Conservation (phyloP, 1,284 basidiomycete genomes). For the Kwoniella shivajii region DNA sequence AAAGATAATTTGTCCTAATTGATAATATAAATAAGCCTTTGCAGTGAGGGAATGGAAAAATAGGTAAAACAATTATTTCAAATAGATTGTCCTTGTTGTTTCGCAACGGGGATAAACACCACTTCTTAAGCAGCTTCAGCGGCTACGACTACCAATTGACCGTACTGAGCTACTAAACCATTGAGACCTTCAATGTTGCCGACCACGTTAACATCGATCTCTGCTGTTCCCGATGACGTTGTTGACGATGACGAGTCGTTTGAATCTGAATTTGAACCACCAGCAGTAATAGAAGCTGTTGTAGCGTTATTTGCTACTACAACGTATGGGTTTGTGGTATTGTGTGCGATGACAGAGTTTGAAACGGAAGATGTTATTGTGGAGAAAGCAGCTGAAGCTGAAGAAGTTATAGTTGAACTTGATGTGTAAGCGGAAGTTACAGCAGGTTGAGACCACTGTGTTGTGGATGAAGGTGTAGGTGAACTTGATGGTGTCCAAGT, state of each 20-base stretch:
- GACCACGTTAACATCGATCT: not conserved
- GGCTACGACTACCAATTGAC: slow-evolving; percentile 23
- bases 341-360: slow-evolving; percentile 13
- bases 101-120: not conserved
- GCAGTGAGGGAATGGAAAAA: not conserved
- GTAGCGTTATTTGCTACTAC: slow-evolving; percentile 5
- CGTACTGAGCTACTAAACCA: slow-evolving; percentile 21
- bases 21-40: not conserved
- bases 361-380: slow-evolving; percentile 16
- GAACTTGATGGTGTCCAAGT: slow-evolving; percentile 21
- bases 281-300: not conserved
- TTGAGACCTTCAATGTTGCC: slow-evolving; percentile 18
- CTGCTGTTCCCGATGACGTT: not conserved
- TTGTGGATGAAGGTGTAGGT: slow-evolving; percentile 14
- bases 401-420: slow-evolving; percentile 14
- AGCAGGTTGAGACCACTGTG: slow-evolving; percentile 10
- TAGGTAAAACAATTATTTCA: not conserved
- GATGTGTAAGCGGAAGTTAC: slow-evolving; percentile 14
- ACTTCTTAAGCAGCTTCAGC: slow-evolving; percentile 9
- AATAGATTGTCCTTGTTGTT: slow-evolving; percentile 1
- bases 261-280: not conserved
- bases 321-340: slow-evolving; percentile 16
- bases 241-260: not conserved
- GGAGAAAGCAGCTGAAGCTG: slow-evolving; percentile 16
- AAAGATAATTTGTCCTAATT: not conserved